These are phyloP conservation scores for Larix sibirica DNA, from an alignment of 83 land plant species.

Conservation along the genomic window DNA sequence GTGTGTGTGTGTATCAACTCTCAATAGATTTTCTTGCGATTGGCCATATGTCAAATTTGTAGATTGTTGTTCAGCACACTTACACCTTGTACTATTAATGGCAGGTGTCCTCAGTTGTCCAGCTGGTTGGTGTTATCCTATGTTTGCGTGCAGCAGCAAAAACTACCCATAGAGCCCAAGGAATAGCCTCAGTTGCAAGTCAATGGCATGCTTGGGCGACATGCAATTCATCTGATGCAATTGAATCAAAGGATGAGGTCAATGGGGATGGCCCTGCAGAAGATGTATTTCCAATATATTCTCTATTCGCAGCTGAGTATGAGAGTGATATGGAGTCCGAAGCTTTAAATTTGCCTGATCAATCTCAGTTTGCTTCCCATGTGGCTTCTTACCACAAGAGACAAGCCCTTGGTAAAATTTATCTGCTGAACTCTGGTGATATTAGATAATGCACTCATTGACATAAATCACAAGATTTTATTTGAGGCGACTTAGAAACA, in stretches of 20 bases:
- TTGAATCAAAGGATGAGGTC: conserved; percentile 19
- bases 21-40: background rate
- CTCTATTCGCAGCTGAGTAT: conserved; percentile 23
- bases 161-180: conserved; percentile 91
- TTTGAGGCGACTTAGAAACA: background rate
- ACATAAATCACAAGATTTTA: background rate
- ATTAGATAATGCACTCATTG: background rate
- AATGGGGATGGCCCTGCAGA: background rate
- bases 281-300: background rate
- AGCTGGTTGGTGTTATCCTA: conserved; percentile 76
- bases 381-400: conserved; percentile 65
- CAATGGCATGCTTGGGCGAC: conserved; percentile 89
- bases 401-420: conserved; percentile 64
- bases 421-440: background rate
- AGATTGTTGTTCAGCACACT: background rate
- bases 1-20: too few species aligned
- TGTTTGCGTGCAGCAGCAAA: conserved; percentile 88
- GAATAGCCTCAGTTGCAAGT: conserved; percentile 73
- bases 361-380: conserved; percentile 36
- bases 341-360: conserved; percentile 21
- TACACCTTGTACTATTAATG: background rate
- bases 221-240: conserved; percentile 36
- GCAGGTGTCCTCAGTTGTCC: conserved; percentile 78
- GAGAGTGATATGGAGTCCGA: conserved; percentile 72
- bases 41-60: background rate